Base-by-base conservation (phyloP, 2,329 filamentous ascomycete species). In the Trichoderma sp. region DNA sequence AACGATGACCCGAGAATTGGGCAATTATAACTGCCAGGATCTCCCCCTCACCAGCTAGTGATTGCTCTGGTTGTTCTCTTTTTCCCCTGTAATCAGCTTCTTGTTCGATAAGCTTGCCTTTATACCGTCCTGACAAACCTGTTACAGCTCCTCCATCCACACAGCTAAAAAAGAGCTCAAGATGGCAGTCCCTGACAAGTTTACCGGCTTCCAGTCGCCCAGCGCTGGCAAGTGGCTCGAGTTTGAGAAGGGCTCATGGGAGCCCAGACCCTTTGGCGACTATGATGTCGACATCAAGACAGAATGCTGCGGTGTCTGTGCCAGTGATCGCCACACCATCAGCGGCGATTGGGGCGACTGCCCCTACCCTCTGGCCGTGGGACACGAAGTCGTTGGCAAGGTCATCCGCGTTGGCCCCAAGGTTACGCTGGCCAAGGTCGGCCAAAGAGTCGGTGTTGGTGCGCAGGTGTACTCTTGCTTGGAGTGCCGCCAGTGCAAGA, bases 201-300 rank as follows among this genome's bases (percentile, higher is more conserved):
- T 89, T 80, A 85, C 83, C 71, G 87, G 88, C 74, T 90, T 90
- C 82, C 87, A 90, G 81, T 86, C 89, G 77, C 80, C 86, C 71
- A 83, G 83, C 69, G 80, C 85, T 28, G 85, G 85, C 65, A 85
- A 83, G 59, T 88, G 86, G 85, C 81, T 87, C 74, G 84, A 90
- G 72, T 90, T 91, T 78, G 84, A 91, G 77, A 92, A 93, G 83
- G 90, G 91, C 78, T 81, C 95, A 85, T 94, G 93, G 85, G 88
- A 90, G 76, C 90, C 95, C 72, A 96, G 97, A 85, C 92, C 92
- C 20, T 97, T 97, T 80, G 93, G 91, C 75, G 93, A 95, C 80
- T 88, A 93, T 81, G 94, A 97, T 79, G 89, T 97, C 77, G 94
- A 97, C 80, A 89, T 97, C 82, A 92, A 95, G 85, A 91, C 97